Conservation (phyloP, 2,329 filamentous ascomycete genomes). For the Zasmidium cellare region DNA sequence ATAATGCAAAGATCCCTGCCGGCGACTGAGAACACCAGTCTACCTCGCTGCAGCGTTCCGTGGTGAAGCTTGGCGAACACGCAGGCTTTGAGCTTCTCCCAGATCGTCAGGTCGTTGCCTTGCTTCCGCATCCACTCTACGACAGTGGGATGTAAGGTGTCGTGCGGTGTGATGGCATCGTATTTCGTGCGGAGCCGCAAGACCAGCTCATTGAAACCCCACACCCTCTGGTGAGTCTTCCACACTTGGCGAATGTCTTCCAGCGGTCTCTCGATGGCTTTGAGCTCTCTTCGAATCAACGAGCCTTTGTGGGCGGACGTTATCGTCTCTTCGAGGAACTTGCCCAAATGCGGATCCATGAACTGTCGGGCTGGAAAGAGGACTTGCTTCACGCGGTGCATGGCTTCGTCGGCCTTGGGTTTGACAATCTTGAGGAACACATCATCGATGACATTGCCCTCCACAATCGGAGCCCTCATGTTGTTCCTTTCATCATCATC, state of each 20-base stretch:
- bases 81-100: conserved; percentile 51
- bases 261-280: conserved; percentile 7
- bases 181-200: conserved; percentile 13
- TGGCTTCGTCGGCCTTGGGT: conserved; percentile 21
- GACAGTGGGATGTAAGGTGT: conserved; percentile 12
- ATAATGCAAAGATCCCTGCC: conserved; percentile 41
- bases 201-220: conserved; percentile 7
- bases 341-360: conserved; percentile 9
- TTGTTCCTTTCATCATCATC: conserved; percentile 20
- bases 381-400: conserved; percentile 13
- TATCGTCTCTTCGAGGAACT: conserved; percentile 11
- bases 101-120: conserved; percentile 29
- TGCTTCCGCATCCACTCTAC: conserved; percentile 24
- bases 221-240: conserved; percentile 1
- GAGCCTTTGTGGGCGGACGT: background rate
- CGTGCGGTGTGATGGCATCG: conserved; percentile 18
- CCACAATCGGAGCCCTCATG: background rate
- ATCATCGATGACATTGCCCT: conserved; percentile 61
- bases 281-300: conserved; percentile 7
- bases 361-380: background rate
- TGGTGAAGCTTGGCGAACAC: conserved; percentile 36
- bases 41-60: conserved; percentile 10
- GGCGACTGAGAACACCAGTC: conserved; percentile 42
- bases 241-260: conserved; percentile 5
- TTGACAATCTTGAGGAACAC: conserved; percentile 40